Base-by-base conservation (phyloP, 2,329 filamentous ascomycete genomes). In the Monilinia fructigena region DNA sequence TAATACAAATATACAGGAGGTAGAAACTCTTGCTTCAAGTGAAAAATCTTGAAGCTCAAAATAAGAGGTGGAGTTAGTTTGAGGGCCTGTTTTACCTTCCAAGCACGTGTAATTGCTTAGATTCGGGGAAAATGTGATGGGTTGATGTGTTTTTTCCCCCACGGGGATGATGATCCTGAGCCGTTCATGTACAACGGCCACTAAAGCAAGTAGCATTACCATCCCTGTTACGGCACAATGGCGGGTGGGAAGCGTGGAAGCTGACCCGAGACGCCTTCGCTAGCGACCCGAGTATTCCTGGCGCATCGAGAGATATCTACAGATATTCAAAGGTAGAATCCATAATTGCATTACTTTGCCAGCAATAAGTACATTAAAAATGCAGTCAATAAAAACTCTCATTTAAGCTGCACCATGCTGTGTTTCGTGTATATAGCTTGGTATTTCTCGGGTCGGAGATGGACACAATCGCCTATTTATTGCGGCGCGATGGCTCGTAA, bases 181-280 rank as follows among this genome's bases (percentile, higher is more conserved):
- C 40, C 28, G 14, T 35, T 38, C 42, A 56, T 38, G 12, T 48
- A 48, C 35, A 55, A 56, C 62, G 28, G 53, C 61, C 28, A 56
- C 62, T 56, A 64, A 56, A 23, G 14, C 28, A 63, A 40, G 47
- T 42, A 64, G n/a, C 52, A 56, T 40, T 7, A 23, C 12, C n/a
- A 56, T 48, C 62, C 62, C n/a, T 64, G 62, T 26, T 26, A 54
- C 60, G 23, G 48, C n/a, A 42, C 35, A 63, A n/a, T 16, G 48
- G 26, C 38, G 16, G 18, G 60, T 7, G 26, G 53, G 62, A 64
- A 64, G 35, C 28, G 31, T 47, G 62, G 40, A 64, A 64, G 40
- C 62, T 64, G 62, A 64, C 62, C 62, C 62, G 53, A 35, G 31
- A 50, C 14, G 58, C 58, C 58, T 38, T 38, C 58, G 8, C 45